Evolutionary conservation across 2,329 filamentous ascomycete genomes (phyloP).

Genomic region (Botryotinia convoluta): DNA sequence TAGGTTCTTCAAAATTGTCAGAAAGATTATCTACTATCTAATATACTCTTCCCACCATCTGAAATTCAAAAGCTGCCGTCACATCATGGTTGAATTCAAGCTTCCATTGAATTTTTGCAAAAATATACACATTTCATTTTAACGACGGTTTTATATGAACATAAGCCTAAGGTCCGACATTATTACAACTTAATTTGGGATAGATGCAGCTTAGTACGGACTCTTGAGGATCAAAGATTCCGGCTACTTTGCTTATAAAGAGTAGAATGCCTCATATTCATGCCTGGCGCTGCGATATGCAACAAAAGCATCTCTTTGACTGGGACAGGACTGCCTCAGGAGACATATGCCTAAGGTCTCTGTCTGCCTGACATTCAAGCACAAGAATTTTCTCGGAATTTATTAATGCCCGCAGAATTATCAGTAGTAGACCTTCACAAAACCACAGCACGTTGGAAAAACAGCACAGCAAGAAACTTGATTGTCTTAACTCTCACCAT

Average conservation of each 20-base stretch:
- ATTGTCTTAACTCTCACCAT: neutral
- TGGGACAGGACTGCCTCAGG: neutral
- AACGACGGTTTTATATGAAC: neutral
- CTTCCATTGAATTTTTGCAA: neutral
- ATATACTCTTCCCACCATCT: neutral
- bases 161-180: neutral
- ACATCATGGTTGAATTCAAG: neutral
- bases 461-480: neutral
- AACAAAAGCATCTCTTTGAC: slow-evolving; percentile 5
- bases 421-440: neutral
- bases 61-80: too few relatives aligned
- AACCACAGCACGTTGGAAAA: neutral
- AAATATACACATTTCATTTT: neutral
- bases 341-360: neutral
- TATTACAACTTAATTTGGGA: neutral
- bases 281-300: slow-evolving; percentile 6
- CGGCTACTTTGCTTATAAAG: neutral
- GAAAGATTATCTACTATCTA: neutral
- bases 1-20: neutral
- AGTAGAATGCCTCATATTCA: slow-evolving; percentile 2
- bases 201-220: neutral
- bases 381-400: neutral
- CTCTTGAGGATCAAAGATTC: neutral
- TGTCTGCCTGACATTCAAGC: neutral
- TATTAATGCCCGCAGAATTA: neutral